Evolutionary conservation across 106 monocot genomes (phyloP).

Genomic region (Alisma plantagoaquatica): DNA sequence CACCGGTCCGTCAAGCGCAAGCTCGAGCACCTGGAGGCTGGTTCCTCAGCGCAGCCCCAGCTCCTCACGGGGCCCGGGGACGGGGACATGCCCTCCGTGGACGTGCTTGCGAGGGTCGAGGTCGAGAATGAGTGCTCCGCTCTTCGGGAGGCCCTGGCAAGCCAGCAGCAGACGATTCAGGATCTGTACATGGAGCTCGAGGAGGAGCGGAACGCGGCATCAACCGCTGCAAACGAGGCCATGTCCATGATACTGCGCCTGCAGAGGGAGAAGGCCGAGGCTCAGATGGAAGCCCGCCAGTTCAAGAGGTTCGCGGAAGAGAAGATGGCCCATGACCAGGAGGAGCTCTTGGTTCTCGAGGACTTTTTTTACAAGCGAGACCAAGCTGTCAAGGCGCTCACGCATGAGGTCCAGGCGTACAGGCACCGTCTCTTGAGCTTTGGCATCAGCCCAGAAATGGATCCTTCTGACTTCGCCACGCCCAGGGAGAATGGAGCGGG

Average conservation of each 20-base stretch:
- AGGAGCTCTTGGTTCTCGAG: slow-evolving; percentile 30
- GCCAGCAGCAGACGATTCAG: slow-evolving; percentile 31
- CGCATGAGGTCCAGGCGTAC: slow-evolving; percentile 22
- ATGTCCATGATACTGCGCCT: slow-evolving; percentile 61
- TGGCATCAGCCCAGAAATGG: slow-evolving; percentile 7
- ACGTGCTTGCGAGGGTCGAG: slow-evolving; percentile 25
- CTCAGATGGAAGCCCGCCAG: slow-evolving; percentile 42
- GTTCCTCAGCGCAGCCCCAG: background rate
- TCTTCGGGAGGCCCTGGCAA: slow-evolving; percentile 32
- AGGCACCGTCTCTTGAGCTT: slow-evolving; percentile 18
- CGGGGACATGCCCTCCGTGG: background rate
- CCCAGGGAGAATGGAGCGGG: background rate
- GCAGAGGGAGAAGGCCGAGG: slow-evolving; percentile 58
- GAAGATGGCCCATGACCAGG: slow-evolving; percentile 39
- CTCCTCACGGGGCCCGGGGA: background rate
- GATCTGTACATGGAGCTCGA: slow-evolving; percentile 36
- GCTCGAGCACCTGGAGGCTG: slow-evolving; percentile 5
- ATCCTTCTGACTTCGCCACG: background rate
- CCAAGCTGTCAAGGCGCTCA: slow-evolving; percentile 24
- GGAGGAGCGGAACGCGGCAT: slow-evolving; percentile 37
- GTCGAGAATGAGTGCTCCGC: slow-evolving; percentile 12
- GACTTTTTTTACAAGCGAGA: slow-evolving; percentile 33
- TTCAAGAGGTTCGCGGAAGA: slow-evolving; percentile 44
- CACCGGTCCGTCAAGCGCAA: slow-evolving; percentile 17
- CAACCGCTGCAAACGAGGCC: slow-evolving; percentile 41